These are phyloP conservation scores for Leucocoprinus birnbaumii DNA, from an alignment of 768 basidiomycete genomes.

Conservation along the genomic window DNA sequence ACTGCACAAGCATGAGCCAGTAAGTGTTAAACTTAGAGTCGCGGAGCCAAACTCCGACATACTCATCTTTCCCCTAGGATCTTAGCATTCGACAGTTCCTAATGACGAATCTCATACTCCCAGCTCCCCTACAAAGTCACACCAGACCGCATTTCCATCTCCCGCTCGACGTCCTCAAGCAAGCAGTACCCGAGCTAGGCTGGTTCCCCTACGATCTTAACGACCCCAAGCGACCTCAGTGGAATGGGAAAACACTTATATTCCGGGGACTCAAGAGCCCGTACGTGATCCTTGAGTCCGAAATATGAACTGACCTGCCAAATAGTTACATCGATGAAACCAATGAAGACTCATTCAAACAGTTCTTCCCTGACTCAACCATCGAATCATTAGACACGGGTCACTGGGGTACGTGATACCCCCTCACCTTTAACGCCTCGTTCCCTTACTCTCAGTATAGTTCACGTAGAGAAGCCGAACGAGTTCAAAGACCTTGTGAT, in stretches of 20 bases:
- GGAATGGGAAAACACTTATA: constrained; percentile 64
- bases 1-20: constrained; percentile 61
- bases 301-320: not conserved
- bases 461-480: constrained; percentile 78
- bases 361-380: constrained; percentile 71
- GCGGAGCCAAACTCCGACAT: not conserved
- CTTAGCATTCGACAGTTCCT: constrained; percentile 76
- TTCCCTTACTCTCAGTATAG: constrained; percentile 29
- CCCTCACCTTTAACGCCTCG: not conserved
- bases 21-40: constrained; percentile 26
- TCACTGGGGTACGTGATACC: constrained; percentile 76
- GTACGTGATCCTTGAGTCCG: constrained; percentile 31
- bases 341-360: constrained; percentile 56
- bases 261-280: constrained; percentile 79
- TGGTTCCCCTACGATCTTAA: constrained; percentile 64
- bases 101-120: constrained; percentile 71
- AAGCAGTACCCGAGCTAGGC: constrained; percentile 66
- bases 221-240: constrained; percentile 43
- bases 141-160: constrained; percentile 62
- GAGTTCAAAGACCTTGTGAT: constrained; percentile 47
- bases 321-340: constrained; percentile 70
- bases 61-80: constrained; percentile 47
- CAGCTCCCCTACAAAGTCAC: constrained; percentile 22
- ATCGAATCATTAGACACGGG: constrained; percentile 69
- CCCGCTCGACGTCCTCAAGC: constrained; percentile 63